Conservation (phyloP, 768 basidiomycete species). For the Boletellus sp. region DNA sequence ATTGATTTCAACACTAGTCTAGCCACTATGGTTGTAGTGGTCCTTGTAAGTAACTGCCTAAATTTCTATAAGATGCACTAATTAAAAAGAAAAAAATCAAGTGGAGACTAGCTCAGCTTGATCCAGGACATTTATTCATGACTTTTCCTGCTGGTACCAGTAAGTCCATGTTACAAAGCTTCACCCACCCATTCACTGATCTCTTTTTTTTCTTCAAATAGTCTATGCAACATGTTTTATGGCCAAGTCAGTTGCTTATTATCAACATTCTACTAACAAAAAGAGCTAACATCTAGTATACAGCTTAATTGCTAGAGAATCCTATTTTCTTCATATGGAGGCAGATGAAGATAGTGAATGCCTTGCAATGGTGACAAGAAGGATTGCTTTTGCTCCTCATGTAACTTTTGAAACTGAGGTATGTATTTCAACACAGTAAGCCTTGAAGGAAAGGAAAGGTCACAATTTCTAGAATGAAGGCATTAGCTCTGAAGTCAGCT, state of each 20-base stretch:
- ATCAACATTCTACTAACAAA: not conserved
- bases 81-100: not conserved
- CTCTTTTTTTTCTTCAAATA: not conserved
- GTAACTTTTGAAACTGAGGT: constrained; percentile 1
- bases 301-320: constrained; percentile 28
- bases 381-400: constrained; percentile 8
- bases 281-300: not conserved
- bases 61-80: not conserved
- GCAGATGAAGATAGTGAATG: not conserved
- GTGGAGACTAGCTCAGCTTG: constrained; percentile 20
- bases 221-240: constrained; percentile 29
- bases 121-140: constrained; percentile 20
- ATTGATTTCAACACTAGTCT: constrained; percentile 9
- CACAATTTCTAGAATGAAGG: not conserved
- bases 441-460: not conserved
- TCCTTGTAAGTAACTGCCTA: constrained; percentile 15
- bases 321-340: constrained; percentile 16
- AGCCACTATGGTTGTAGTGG: constrained; percentile 6
- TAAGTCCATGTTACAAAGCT: constrained; percentile 6
- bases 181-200: not conserved
- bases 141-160: constrained; percentile 23
- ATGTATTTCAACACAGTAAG: not conserved
- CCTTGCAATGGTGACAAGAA: not conserved
- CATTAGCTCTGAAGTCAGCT: not conserved
- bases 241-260: constrained; percentile 20